A percentile compares a stretch with the other conserved stretches of the same genome.
Conservation (phyloP, 192 early-diverging fungal genomes). For the Entomortierella parvispora region DNA sequence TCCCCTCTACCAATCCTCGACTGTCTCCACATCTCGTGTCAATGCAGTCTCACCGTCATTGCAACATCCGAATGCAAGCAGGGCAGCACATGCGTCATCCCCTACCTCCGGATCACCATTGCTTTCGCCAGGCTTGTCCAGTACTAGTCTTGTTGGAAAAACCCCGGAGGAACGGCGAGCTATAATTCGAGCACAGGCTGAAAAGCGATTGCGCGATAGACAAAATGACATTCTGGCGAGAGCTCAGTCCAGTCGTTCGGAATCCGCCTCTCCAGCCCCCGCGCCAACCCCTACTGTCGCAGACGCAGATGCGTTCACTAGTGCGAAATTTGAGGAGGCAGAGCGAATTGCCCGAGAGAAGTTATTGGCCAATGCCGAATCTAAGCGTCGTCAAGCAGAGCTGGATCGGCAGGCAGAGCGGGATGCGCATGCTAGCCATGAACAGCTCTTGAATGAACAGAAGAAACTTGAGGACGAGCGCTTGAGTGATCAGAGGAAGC, state of each 20-base stretch:
- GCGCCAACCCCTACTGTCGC: constrained; percentile 37
- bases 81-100: constrained; percentile 6
- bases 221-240: constrained; percentile 48
- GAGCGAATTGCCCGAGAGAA: constrained; percentile 50
- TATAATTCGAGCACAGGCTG: constrained; percentile 62
- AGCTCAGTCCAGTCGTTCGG: constrained; percentile 6
- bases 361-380: constrained; percentile 53
- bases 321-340: constrained; percentile 59
- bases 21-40: constrained; percentile 4
- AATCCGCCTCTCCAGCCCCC: constrained; percentile 24
- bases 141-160: constrained; percentile 33
- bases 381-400: constrained; percentile 51
- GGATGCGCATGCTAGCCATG: constrained; percentile 23
- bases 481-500: background rate
- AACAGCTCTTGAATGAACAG: constrained; percentile 13
- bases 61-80: background rate
- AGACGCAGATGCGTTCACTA: constrained; percentile 45
- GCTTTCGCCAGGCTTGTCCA: constrained; percentile 9
- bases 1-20: constrained; percentile 12
- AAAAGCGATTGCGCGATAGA: constrained; percentile 60
- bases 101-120: background rate
- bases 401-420: constrained; percentile 48
- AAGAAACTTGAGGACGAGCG: constrained; percentile 1
- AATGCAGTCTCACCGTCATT: background rate
- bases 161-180: constrained; percentile 59